Base-by-base conservation (phyloP, 768 basidiomycete species). In the Russula emetica region DNA sequence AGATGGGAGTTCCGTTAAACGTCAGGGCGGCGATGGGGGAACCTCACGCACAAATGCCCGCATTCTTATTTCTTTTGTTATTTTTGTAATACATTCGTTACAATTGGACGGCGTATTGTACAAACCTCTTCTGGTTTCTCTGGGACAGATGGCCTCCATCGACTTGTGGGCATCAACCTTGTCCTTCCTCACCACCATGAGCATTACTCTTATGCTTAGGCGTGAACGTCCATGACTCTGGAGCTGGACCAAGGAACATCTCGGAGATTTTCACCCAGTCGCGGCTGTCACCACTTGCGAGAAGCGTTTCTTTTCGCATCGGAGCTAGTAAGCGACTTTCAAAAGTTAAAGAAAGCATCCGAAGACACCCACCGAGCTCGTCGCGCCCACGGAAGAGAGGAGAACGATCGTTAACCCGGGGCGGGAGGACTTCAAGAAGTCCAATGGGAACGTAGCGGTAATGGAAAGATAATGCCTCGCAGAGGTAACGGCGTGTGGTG, bases 171-270 rank as follows among this genome's bases (percentile, higher is more conserved):
- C 5, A 26, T 74, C 69, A 84, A 7, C 84, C 90, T 69, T 90
- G 87, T 61, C 78, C 81, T 61, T 87, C 87, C 34, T 82, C 81
- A 24, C 61, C 66, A 10, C 76, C 78, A 72, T 85, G 80, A 1
- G 90, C 78, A 72, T 97, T 98, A 67, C 92, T 94, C 76, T 92
- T 95, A 76, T 98, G 95, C 74, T 97, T 98, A 2, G 95, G 94
- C 16, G 84, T 85, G 75, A 97, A 98, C 8, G 77, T 76, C 86
- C 92, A 96, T 3, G 82, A 78, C 64, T 90, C 90, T 1, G 92
- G 94, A 1, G 85, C 83, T 61, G 88, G 88, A 1, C 95, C 96
- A 28, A 98, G 77, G 77, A 97, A 97, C 90, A 96, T 94, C 76
- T 95, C 92, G 1, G 90, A 90, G 52, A 99, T 86, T 76, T 86